phyloP scores from a whole-genome alignment of 2,329 filamentous ascomycete species.

The Arthroderma sp. region DNA sequence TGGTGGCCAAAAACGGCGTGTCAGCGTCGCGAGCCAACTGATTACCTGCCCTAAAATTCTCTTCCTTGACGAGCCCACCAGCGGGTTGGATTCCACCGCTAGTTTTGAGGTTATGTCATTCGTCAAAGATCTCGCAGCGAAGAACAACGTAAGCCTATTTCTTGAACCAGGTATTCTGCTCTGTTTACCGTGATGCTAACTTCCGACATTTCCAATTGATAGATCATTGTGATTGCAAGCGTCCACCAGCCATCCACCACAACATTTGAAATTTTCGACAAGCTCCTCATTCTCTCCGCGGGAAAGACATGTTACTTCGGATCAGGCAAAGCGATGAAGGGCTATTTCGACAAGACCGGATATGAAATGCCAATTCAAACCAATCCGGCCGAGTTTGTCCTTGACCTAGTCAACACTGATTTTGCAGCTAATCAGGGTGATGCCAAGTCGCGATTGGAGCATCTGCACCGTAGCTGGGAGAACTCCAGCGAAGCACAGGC shows the following conservation, averaged over 20 bases:
- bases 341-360: slow-evolving; percentile 51
- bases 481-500: slow-evolving; percentile 31
- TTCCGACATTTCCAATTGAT: background rate
- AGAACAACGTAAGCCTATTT: slow-evolving; percentile 44
- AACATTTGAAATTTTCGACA: slow-evolving; percentile 70
- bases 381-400: slow-evolving; percentile 68
- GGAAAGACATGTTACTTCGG: slow-evolving; percentile 66
- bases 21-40: slow-evolving; percentile 67
- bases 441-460: slow-evolving; percentile 36
- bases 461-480: slow-evolving; percentile 45
- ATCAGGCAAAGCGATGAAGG: slow-evolving; percentile 40
- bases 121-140: slow-evolving; percentile 51
- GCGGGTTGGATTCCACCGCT: slow-evolving; percentile 65
- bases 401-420: slow-evolving; percentile 67
- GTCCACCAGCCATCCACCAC: slow-evolving; percentile 77
- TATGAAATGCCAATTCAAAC: slow-evolving; percentile 53
- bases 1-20: slow-evolving; percentile 69
- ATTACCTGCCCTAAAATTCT: slow-evolving; percentile 69
- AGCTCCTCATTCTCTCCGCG: slow-evolving; percentile 57
- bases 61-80: slow-evolving; percentile 75
- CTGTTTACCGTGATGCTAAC: background rate
- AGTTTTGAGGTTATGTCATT: slow-evolving; percentile 66
- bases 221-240: slow-evolving; percentile 66
- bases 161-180: background rate
- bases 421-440: slow-evolving; percentile 42